Base-by-base conservation (phyloP, 2,329 filamentous ascomycete species). In the Phyllosticta capitalensis region DNA sequence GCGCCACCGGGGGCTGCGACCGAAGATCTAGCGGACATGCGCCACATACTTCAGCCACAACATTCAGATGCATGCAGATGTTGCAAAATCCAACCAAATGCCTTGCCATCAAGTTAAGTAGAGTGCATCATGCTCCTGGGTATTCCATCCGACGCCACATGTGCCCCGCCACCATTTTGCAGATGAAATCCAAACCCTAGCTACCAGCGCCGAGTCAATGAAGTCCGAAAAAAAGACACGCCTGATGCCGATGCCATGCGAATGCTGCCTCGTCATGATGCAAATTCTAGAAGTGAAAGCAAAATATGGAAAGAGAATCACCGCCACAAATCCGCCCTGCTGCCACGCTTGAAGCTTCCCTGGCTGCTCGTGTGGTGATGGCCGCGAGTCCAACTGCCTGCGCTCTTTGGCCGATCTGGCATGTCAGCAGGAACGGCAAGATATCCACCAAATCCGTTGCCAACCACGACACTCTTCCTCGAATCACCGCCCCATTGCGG, bases 361-460 rank as follows among this genome's bases (percentile, higher is more conserved):
- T 58, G 30, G 19, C 58, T 60, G 26, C 26, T 53, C 9, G 45
- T 53, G 4, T 53, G 52, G 20, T 26, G 33, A 17, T 56, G 58
- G n/a, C 53, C 54, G 20, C 24, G 50, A 21, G 55, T 57, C 49
- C 54, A 60, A 51, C 70, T 63, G 10, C 71, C 71, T 6, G 70
- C 69, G 58, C 69, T 74, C 30, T 67, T 63, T n/a, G 71, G 71
- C 28, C 71, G 61, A 14, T 68, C 70, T 9, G 69, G 65, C 30
- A 69, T 65, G 3, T 62, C 61, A 3, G 68, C 68, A 0, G 85
- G 85, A n/a, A 87, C 79, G 19, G 84, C 83, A 19, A 87, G 70
- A 70, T 84, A 87, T 0, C 84, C 84, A 26, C 84, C 84, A 62
- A 85, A 85, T 1, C 84, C 84, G 67, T 87, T 87, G 0, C 83